Percentiles rank a stretch among this genome's conserved stretches.
phyloP scores from a whole-genome alignment of 331 rosid species.

The Telfairia occidentalis region DNA sequence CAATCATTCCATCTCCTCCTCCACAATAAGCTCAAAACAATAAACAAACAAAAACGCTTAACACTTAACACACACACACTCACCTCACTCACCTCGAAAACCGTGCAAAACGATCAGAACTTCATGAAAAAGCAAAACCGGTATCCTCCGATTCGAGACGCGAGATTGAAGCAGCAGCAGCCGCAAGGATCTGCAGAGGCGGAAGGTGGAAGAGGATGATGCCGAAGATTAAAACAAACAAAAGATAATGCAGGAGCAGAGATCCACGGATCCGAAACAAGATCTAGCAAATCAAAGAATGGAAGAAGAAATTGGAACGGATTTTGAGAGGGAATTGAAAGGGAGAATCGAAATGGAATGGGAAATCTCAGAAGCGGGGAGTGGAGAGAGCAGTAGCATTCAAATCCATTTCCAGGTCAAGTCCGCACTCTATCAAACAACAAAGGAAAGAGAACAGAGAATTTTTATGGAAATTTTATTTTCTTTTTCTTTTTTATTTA shows the following conservation, averaged over 20 bases:
- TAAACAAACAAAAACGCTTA: background rate
- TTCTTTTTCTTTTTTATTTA: background rate
- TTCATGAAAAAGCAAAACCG: background rate
- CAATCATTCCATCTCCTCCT: conserved; percentile 1
- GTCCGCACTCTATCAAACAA: conserved; percentile 11
- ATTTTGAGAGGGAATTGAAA: background rate
- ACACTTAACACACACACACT: background rate
- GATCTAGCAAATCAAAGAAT: background rate
- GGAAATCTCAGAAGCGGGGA: conserved; percentile 2
- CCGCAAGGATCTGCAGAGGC: conserved; percentile 6
- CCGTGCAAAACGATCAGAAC: conserved; percentile 6
- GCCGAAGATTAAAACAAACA: too few species aligned
- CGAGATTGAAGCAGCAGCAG: background rate
- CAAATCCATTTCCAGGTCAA: conserved; percentile 22
- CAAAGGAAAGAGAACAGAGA: background rate
- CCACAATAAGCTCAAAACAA: background rate
- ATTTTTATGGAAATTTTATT: conserved; percentile 1
- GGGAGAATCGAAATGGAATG: background rate
- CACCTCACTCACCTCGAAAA: conserved; percentile 1
- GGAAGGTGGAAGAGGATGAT: too few species aligned
- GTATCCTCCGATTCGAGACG: background rate
- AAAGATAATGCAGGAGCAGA: background rate
- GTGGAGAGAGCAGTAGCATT: conserved; percentile 10
- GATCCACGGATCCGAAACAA: conserved; percentile 9
- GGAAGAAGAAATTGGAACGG: background rate